These are phyloP conservation scores for Trichoderma sp. DNA, from an alignment of 2,329 filamentous ascomycete genomes.

Conservation along the genomic window DNA sequence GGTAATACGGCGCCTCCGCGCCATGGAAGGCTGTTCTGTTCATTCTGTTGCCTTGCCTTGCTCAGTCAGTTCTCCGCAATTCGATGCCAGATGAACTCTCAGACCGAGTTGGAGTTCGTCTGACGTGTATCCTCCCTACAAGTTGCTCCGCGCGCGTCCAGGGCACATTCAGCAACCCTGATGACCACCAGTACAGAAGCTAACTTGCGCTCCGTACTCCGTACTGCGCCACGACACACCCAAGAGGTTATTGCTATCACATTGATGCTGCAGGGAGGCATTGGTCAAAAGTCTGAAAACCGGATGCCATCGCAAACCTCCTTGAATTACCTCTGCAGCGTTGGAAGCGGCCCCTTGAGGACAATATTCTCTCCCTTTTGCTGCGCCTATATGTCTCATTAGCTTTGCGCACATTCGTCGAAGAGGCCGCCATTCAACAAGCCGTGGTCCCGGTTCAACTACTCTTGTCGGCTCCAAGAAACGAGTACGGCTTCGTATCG, in stretches of 20 bases:
- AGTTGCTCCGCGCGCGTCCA: background rate
- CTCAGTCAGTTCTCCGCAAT: background rate
- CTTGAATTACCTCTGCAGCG: background rate
- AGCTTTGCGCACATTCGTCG: background rate
- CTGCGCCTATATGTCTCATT: background rate
- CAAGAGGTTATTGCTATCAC: background rate
- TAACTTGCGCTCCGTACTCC: background rate
- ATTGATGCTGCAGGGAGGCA: background rate
- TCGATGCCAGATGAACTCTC: background rate
- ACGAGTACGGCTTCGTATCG: background rate
- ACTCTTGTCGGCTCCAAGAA: background rate
- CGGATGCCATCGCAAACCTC: background rate
- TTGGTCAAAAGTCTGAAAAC: background rate
- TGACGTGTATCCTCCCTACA: background rate
- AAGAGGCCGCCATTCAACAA: background rate
- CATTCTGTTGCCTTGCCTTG: background rate
- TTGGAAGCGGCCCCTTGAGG: background rate
- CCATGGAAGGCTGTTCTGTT: background rate
- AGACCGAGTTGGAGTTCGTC: background rate
- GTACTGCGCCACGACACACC: background rate
- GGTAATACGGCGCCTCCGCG: background rate
- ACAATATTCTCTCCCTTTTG: background rate
- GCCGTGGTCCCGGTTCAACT: background rate
- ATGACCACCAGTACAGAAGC: conserved; percentile 5
- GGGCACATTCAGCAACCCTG: background rate